Evolutionary conservation across 2,329 filamentous ascomycete species (phyloP).

Genomic region (Penicillium paneum): DNA sequence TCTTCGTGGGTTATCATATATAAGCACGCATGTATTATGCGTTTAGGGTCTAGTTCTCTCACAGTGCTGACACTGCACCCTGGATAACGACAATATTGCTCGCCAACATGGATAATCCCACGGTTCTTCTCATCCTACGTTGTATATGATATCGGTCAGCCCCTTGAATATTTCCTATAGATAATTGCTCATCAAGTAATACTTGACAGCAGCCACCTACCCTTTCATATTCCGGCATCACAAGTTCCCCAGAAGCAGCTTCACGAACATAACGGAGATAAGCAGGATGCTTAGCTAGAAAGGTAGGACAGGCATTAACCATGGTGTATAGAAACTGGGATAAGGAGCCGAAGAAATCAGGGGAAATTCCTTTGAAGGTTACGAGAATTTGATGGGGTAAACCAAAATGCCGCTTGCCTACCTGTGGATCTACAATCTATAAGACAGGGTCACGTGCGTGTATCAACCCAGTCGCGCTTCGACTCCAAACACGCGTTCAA

Average conservation of each 20-base stretch:
- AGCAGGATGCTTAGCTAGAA: not conserved
- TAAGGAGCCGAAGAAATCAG: not conserved
- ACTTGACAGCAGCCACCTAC: not conserved
- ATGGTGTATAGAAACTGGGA: too few relatives aligned
- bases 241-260: not conserved
- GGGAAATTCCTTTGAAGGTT: not conserved
- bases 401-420: not conserved
- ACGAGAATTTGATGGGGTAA: not conserved
- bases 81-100: not conserved
- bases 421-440: not conserved
- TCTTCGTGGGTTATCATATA: not conserved
- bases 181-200: too few relatives aligned
- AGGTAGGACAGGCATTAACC: not conserved
- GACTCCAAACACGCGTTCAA: not conserved
- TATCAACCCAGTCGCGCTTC: not conserved
- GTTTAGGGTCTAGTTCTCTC: not conserved
- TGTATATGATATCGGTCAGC: not conserved
- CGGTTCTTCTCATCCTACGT: not conserved
- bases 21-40: fast-evolving
- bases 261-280: not conserved
- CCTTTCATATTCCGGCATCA: not conserved
- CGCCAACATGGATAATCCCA: not conserved
- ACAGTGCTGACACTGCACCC: not conserved
- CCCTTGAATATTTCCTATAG: not conserved
- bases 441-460: not conserved